phyloP scores from a whole-genome alignment of 1,284 basidiomycete genomes.

The Ganoderma sp. region DNA sequence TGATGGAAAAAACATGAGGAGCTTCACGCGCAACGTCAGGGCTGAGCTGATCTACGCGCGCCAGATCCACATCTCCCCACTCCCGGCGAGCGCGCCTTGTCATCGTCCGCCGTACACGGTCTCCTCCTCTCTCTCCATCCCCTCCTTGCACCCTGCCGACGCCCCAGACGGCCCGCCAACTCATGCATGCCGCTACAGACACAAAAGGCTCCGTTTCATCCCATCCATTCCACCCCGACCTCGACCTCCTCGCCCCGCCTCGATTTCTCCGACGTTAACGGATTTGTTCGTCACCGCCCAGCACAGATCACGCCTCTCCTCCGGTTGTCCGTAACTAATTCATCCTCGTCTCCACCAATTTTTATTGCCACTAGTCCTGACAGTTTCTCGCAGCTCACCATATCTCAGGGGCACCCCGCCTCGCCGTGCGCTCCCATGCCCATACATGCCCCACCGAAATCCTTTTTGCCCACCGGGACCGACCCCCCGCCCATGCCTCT shows the following conservation, averaged over 20 bases:
- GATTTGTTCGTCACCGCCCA: conserved; percentile 28
- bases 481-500: conserved; percentile 1
- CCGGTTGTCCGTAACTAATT: conserved; percentile 16
- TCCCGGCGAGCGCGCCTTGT: not conserved
- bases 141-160: not conserved
- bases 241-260: conserved; percentile 4
- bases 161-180: not conserved
- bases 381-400: conserved; percentile 11
- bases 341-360: conserved; percentile 19
- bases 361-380: conserved; percentile 19
- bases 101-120: conserved; percentile 24
- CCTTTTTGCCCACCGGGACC: not conserved
- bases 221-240: not conserved
- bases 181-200: not conserved
- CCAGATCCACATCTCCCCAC: conserved; percentile 20
- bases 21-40: not conserved
- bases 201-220: not conserved
- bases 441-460: not conserved
- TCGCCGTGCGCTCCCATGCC: not conserved
- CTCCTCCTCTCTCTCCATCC: conserved; percentile 5
- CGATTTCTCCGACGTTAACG: conserved; percentile 28
- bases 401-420: conserved; percentile 11
- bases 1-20: conserved; percentile 8
- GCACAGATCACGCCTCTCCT: conserved; percentile 29
- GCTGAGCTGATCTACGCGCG: conserved; percentile 14